These are phyloP conservation scores for Xerocomus brunneocitrinus DNA, from an alignment of 768 basidiomycete genomes.

Conservation along the genomic window DNA sequence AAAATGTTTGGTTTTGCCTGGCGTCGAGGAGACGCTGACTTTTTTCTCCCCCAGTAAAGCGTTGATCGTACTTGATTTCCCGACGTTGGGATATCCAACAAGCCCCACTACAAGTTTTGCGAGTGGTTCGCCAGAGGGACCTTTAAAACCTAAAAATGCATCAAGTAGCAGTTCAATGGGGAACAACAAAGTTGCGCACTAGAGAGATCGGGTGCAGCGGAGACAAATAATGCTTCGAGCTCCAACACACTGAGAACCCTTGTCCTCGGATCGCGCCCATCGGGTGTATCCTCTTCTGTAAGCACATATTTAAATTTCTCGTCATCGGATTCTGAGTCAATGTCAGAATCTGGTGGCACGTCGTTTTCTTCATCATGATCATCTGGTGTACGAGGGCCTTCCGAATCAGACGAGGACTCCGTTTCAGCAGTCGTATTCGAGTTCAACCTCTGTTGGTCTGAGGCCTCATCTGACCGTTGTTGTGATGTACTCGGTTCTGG, in stretches of 20 bases:
- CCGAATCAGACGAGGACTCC: constrained; percentile 33
- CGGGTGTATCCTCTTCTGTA: constrained; percentile 50
- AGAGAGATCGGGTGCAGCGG: constrained; percentile 63
- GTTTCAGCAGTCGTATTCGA: constrained; percentile 4
- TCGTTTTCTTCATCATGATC: constrained; percentile 29
- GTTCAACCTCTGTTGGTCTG: not conserved
- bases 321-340: constrained; percentile 29
- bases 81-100: constrained; percentile 98
- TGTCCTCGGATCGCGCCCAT: constrained; percentile 58
- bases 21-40: constrained; percentile 97
- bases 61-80: constrained; percentile 98
- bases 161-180: not conserved
- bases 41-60: constrained; percentile 93
- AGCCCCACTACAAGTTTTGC: constrained; percentile 77
- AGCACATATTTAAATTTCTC: constrained; percentile 46
- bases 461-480: not conserved
- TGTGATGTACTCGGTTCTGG: constrained; percentile 14
- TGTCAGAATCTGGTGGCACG: constrained; percentile 23
- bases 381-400: constrained; percentile 24
- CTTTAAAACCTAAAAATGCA: constrained; percentile 54
- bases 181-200: constrained; percentile 39
- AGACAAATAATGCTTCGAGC: constrained; percentile 77
- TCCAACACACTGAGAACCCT: constrained; percentile 82
- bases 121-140: constrained; percentile 51
- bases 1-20: constrained; percentile 98